Percentiles rank a stretch among this genome's conserved stretches.
These are phyloP conservation scores for Trichosporon asahii DNA, from an alignment of 1,284 basidiomycete genomes.

Conservation along the genomic window DNA sequence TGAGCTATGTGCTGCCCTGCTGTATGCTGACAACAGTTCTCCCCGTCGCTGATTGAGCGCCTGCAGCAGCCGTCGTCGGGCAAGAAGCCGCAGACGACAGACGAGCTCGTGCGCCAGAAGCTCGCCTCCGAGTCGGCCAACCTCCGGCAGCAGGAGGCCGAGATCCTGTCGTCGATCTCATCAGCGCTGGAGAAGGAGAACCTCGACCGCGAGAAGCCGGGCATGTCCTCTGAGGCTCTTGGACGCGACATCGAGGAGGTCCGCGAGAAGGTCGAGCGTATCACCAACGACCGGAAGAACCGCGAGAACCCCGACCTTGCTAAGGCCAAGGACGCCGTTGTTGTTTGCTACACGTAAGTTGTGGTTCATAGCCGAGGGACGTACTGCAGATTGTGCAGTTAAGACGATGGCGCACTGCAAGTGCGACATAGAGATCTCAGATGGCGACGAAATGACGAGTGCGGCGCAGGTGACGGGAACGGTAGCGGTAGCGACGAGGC, in stretches of 20 bases:
- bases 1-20: background rate
- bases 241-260: constrained; percentile 52
- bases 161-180: constrained; percentile 47
- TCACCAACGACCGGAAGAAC: constrained; percentile 36
- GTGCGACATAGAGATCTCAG: background rate
- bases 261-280: constrained; percentile 50
- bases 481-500: no score
- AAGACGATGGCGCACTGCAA: background rate
- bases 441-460: background rate
- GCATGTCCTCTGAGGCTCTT: constrained; percentile 47
- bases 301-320: constrained; percentile 40
- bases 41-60: constrained; percentile 45
- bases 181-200: constrained; percentile 52
- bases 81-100: constrained; percentile 26
- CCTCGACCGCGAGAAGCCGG: constrained; percentile 50
- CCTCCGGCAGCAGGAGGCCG: constrained; percentile 46
- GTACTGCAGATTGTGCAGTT: no score
- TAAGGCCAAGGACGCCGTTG: constrained; percentile 40
- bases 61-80: constrained; percentile 31
- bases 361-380: background rate
- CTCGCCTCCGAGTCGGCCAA: constrained; percentile 48
- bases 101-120: constrained; percentile 45
- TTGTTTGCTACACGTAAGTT: constrained; percentile 51
- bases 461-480: no score
- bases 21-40: constrained; percentile 36